Evolutionary conservation across 2,329 filamentous ascomycete species (phyloP).

Genomic region (Fragosphaeria purpurea): DNA sequence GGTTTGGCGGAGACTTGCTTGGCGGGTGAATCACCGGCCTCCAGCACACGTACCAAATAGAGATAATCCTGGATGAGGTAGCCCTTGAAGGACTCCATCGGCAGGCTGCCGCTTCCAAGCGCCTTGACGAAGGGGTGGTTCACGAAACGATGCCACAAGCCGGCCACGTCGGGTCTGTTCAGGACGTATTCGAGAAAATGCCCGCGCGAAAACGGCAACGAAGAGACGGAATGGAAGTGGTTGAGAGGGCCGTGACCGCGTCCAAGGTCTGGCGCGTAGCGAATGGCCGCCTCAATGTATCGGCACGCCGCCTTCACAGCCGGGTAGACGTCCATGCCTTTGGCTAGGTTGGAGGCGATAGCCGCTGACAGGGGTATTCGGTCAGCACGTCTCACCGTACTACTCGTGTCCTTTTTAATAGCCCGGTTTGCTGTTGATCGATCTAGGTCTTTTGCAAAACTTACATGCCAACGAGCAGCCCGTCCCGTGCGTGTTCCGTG

Average conservation of each 20-base stretch:
- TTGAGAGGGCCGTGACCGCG: conserved; percentile 63
- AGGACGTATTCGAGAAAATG: conserved; percentile 78
- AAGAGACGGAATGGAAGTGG: conserved; percentile 65
- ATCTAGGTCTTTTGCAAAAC: conserved; percentile 16
- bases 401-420: too few relatives aligned
- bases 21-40: too few relatives aligned
- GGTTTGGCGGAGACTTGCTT: too few relatives aligned
- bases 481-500: conserved; percentile 83
- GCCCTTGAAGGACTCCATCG: conserved; percentile 68
- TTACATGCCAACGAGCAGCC: conserved; percentile 85
- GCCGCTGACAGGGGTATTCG: conserved; percentile 39
- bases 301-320: conserved; percentile 59
- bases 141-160: conserved; percentile 65
- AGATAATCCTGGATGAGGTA: conserved; percentile 91
- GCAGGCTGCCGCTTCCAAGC: conserved; percentile 66
- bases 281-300: conserved; percentile 65
- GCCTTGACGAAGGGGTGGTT: conserved; percentile 74
- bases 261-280: conserved; percentile 51
- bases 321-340: conserved; percentile 42
- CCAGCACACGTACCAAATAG: conserved; percentile 53
- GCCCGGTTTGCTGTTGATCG: too few relatives aligned
- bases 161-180: conserved; percentile 60
- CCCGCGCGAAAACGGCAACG: conserved; percentile 58
- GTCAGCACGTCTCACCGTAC: neutral
- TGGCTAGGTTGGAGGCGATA: conserved; percentile 63